Conservation (phyloP, 805 yeast genomes). For the Kodamaea kaohsiungensis region DNA sequence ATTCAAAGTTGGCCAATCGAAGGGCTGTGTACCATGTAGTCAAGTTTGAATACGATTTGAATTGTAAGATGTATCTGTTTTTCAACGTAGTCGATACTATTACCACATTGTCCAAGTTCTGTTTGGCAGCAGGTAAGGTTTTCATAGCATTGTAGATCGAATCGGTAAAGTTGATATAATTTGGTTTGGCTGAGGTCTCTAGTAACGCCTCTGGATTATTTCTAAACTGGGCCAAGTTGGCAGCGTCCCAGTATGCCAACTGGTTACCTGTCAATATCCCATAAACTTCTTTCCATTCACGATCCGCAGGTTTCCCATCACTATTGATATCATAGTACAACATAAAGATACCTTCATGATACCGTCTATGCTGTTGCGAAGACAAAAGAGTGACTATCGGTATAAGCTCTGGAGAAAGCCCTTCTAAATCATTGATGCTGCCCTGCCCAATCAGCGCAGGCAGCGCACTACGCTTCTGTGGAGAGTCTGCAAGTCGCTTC, state of each 20-base stretch:
- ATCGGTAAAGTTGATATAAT: constrained; percentile 88
- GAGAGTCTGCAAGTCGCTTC: constrained; percentile 27
- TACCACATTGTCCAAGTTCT: constrained; percentile 70
- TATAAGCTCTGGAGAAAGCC: constrained; percentile 49
- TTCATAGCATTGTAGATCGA: constrained; percentile 77
- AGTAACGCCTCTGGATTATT: constrained; percentile 55
- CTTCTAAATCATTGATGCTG: constrained; percentile 20
- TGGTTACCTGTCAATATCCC: constrained; percentile 91
- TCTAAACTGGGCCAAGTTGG: constrained; percentile 53
- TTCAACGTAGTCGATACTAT: constrained; percentile 92
- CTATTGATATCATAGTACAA: constrained; percentile 70
- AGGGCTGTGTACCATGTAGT: constrained; percentile 82
- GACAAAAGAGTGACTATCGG: constrained; percentile 76
- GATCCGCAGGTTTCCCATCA: constrained; percentile 82
- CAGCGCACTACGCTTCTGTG: constrained; percentile 14
- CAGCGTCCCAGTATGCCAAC: constrained; percentile 89
- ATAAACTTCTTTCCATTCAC: constrained; percentile 91
- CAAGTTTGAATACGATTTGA: constrained; percentile 62
- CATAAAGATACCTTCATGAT: constrained; percentile 76
- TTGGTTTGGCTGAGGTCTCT: constrained; percentile 70
- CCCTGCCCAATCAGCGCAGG: constrained; percentile 3
- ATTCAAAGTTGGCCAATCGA: constrained; percentile 78
- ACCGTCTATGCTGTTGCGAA: constrained; percentile 74
- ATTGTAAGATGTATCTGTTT: constrained; percentile 83
- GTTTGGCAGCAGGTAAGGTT: constrained; percentile 62